phyloP scores from a whole-genome alignment of 495 filamentous ascomycete genomes.

The Halenospora varia region DNA sequence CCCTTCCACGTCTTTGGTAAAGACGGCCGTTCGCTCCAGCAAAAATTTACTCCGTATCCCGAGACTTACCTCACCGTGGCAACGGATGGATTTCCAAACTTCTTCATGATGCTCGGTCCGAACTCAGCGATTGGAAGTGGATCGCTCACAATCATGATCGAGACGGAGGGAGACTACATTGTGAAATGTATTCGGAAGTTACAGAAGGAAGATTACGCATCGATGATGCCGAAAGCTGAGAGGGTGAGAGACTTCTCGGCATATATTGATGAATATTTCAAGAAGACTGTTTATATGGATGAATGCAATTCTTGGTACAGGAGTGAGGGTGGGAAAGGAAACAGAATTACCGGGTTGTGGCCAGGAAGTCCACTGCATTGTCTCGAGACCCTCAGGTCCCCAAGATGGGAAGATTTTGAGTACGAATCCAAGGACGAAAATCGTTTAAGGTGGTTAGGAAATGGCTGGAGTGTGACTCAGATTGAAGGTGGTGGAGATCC shows the following conservation, averaged over 20 bases:
- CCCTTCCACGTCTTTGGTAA: constrained; percentile 54
- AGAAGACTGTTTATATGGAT: constrained; percentile 57
- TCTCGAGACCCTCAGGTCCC: constrained; percentile 52
- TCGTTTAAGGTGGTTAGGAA: constrained; percentile 42
- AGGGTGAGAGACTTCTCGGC: constrained; percentile 63
- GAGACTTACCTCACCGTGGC: constrained; percentile 62
- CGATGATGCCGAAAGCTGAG: constrained; percentile 45
- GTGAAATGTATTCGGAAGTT: constrained; percentile 62
- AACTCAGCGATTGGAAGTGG: constrained; percentile 49
- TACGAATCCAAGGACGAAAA: constrained; percentile 40
- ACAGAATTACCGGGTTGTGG: constrained; percentile 59
- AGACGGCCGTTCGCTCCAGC: constrained; percentile 46
- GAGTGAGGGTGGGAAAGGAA: constrained; percentile 52
- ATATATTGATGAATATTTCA: constrained; percentile 59
- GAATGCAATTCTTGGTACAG: constrained; percentile 65
- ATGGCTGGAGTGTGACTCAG: constrained; percentile 45
- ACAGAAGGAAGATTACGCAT: constrained; percentile 57
- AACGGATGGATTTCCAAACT: constrained; percentile 62
- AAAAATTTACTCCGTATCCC: constrained; percentile 53
- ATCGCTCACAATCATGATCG: constrained; percentile 47
- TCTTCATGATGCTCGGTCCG: constrained; percentile 56
- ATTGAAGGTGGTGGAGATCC: constrained; percentile 35
- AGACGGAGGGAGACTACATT: constrained; percentile 54
- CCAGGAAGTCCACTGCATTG: constrained; percentile 59
- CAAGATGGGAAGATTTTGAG: constrained; percentile 71